phyloP scores from a whole-genome alignment of 2,329 filamentous ascomycete species.

The Ceratocystis huliohia region DNA sequence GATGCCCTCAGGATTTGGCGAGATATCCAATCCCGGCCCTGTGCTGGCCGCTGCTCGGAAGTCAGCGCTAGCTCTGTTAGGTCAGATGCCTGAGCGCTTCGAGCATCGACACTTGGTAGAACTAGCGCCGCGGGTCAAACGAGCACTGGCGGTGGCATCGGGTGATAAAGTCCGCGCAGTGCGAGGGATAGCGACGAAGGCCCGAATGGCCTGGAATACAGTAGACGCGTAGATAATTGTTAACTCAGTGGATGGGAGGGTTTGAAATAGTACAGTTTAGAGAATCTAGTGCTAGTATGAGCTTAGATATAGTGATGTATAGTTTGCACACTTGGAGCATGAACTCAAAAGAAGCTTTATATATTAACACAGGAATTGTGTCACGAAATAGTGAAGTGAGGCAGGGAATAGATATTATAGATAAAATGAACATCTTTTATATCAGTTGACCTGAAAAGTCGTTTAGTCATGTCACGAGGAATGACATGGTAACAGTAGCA shows the following conservation, averaged over 20 bases:
- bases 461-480: no score
- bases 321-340: no score
- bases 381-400: no score
- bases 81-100: constrained; percentile 36
- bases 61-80: constrained; percentile 31
- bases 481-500: no score
- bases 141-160: constrained; percentile 38
- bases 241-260: constrained; percentile 25
- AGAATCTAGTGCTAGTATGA: not conserved
- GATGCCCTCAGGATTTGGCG: constrained; percentile 24
- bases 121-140: constrained; percentile 34
- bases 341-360: no score
- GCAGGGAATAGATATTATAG: no score
- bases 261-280: not conserved
- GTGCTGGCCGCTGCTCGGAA: constrained; percentile 9
- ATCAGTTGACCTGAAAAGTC: no score
- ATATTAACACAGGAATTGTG: no score
- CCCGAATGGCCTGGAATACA: constrained; percentile 38
- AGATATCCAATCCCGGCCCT: not conserved
- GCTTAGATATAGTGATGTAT: no score
- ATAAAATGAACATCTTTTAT: no score
- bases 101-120: constrained; percentile 37
- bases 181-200: constrained; percentile 37
- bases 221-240: constrained; percentile 22
- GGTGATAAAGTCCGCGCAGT: constrained; percentile 43